Base-by-base conservation (phyloP, 2,329 filamentous ascomycete species). In the Diaporthe sp. region DNA sequence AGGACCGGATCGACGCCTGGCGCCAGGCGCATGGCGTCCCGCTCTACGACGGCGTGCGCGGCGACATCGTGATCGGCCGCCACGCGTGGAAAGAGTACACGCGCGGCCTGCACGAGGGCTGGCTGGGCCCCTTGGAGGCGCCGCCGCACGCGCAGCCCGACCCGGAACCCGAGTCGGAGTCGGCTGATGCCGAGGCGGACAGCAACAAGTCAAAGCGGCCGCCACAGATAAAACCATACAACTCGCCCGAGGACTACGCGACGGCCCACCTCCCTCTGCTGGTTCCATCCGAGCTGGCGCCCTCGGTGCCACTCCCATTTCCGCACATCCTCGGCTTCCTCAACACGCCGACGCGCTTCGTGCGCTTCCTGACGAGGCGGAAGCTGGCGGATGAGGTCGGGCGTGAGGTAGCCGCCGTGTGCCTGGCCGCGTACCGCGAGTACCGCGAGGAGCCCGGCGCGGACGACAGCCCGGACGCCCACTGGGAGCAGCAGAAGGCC, bases 21-120 rank as follows among this genome's bases (percentile, higher is more conserved):
- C 90, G 96, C 79, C 87, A 88, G 80, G 90, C 88, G 78, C 91
- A 92, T 76, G 93, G 93, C 9, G 90, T 96, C 13, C 88, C 87
- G 37, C 92, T 94, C 46, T 96, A 93, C 81, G 88, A 92, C 5
- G 96, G 94, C 13, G 87, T 93, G 31, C 90, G 90, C 77, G 97
- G 97, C 59, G 96, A 98, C 82, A 89, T 99, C 70, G 92, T 98
- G 25, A 91, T 99, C 79, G 97, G 97, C 17, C 88, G 96, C 74
- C 94, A 98, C 82, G 93, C 96, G 13, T 99, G 97, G 97, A 99
- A 98, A 86, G 97, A 99, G 85, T 99, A 98, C 83, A 87, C 98
- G 34, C 90, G 96, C 75, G 97, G 97, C 61, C 82, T 98, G 78
- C 97, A 99, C 82, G 97, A 99, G 85, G 97, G 97, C 74, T 99